phyloP scores from a whole-genome alignment of 2,329 filamentous ascomycete species.

The Pseudopyricularia javanii region DNA sequence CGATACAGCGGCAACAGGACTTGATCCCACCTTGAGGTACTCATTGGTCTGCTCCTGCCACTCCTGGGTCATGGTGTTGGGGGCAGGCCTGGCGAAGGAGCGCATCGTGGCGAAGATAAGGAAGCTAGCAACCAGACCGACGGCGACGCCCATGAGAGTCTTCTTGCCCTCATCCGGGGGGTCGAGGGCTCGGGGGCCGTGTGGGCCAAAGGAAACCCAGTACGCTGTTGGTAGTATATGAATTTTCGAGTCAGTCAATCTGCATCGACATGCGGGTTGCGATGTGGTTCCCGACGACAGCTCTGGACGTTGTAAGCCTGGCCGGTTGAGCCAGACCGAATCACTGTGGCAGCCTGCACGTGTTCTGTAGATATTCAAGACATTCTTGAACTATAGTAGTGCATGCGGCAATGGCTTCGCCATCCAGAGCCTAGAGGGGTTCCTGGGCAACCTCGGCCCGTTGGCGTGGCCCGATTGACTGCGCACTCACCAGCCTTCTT shows the following conservation, averaged over 20 bases:
- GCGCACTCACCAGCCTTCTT: conserved; percentile 90
- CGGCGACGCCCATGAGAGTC: conserved; percentile 59
- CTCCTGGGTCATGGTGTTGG: conserved; percentile 89
- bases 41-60: conserved; percentile 95
- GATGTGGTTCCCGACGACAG: background rate
- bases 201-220: conserved; percentile 96
- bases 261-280: background rate
- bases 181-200: conserved; percentile 75
- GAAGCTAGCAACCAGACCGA: conserved; percentile 55
- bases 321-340: background rate
- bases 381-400: background rate
- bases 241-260: conserved; percentile 23
- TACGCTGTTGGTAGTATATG: conserved; percentile 55
- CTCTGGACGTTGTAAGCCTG: background rate
- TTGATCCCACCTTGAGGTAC: conserved; percentile 68
- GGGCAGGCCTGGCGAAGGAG: conserved; percentile 56
- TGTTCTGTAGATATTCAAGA: background rate
- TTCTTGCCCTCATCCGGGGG: conserved; percentile 78
- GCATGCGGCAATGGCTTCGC: background rate
- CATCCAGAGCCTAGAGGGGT: too few relatives aligned
- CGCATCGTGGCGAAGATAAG: conserved; percentile 63
- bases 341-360: background rate
- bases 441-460: background rate
- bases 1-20: too few relatives aligned
- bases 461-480: background rate